These are phyloP conservation scores for Eleusine indica DNA, from an alignment of 176 grass and related monocot genomes.

Conservation along the genomic window DNA sequence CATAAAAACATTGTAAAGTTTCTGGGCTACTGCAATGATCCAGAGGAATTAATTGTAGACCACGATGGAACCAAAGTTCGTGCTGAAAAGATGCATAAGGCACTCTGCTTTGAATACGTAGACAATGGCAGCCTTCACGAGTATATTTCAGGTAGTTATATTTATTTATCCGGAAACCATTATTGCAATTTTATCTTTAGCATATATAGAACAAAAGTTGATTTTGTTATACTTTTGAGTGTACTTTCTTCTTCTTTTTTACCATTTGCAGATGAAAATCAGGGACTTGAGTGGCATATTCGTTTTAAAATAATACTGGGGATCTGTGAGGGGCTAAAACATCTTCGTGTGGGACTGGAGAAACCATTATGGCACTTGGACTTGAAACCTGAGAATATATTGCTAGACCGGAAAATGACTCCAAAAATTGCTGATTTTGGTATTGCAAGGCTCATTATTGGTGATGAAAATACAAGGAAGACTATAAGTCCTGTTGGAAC, in stretches of 20 bases:
- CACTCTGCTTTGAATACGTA: neutral
- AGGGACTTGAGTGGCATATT: too few relatives aligned
- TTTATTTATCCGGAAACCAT: too few relatives aligned
- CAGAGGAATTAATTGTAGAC: accelerated
- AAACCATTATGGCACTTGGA: neutral
- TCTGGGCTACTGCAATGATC: neutral
- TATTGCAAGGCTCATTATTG: neutral
- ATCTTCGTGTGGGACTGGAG: too few relatives aligned
- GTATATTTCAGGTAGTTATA: neutral
- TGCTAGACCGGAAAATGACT: neutral
- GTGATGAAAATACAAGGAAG: neutral
- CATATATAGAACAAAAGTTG: too few relatives aligned
- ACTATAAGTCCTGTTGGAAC: neutral
- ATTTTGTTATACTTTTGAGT: too few relatives aligned
- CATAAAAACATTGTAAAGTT: neutral
- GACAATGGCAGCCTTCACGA: neutral
- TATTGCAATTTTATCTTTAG: too few relatives aligned
- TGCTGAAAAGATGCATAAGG: neutral
- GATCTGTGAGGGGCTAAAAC: too few relatives aligned
- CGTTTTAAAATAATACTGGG: too few relatives aligned
- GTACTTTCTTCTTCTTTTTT: too few relatives aligned
- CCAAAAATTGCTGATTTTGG: neutral
- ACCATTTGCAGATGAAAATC: too few relatives aligned
- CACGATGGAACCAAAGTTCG: neutral
- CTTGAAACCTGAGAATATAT: neutral